These are phyloP conservation scores for Crucihimalaya himalaica DNA, from an alignment of 345 rosid species.

Conservation along the genomic window DNA sequence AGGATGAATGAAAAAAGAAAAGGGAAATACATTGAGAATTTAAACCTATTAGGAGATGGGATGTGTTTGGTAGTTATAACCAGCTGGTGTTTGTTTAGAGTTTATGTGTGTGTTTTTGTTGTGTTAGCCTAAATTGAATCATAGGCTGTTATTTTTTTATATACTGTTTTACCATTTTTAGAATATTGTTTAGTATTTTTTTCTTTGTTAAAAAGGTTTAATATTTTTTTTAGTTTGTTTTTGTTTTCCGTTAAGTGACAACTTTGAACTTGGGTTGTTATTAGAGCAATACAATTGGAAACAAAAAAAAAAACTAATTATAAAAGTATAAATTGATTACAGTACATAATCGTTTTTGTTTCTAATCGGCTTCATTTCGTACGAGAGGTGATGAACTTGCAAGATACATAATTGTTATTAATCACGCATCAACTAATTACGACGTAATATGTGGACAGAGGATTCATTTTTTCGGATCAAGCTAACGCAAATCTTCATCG, in stretches of 20 bases:
- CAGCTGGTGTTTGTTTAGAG: conserved; percentile 7
- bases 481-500: too few species aligned
- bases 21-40: background rate
- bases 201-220: too few species aligned
- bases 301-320: too few species aligned
- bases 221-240: background rate
- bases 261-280: background rate
- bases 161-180: conserved; percentile 1
- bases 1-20: conserved; percentile 3
- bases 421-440: too few species aligned
- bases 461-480: too few species aligned
- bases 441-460: too few species aligned
- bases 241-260: conserved; percentile 11
- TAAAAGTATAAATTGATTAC: too few species aligned
- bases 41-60: conserved; percentile 15
- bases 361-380: background rate
- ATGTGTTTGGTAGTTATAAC: conserved; percentile 1
- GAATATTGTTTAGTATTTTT: background rate
- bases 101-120: background rate
- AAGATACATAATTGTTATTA: too few species aligned
- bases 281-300: background rate
- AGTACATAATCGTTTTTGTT: too few species aligned
- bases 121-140: background rate
- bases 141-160: background rate
- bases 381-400: too few species aligned